Evolutionary conservation across 805 yeast species (phyloP).

Genomic region (Candida piceae): DNA sequence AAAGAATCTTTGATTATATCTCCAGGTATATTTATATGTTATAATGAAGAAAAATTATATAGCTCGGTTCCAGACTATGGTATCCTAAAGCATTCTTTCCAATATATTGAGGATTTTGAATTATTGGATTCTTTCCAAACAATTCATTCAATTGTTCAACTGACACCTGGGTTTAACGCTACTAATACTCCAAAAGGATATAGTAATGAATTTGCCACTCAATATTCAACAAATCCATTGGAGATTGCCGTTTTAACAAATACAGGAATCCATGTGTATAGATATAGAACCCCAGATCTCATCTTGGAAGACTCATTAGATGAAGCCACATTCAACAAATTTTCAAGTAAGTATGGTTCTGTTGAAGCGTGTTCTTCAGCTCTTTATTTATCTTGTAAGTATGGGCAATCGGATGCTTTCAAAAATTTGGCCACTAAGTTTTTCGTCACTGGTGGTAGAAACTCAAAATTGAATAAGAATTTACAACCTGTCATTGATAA

Average conservation of each 20-base stretch:
- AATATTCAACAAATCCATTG: conserved; percentile 61
- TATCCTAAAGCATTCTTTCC: conserved; percentile 63
- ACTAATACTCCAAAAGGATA: conserved; percentile 74
- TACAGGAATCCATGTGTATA: conserved; percentile 70
- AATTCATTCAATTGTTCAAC: conserved; percentile 68
- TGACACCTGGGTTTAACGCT: conserved; percentile 68
- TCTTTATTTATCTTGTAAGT: conserved; percentile 74
- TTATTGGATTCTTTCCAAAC: conserved; percentile 49
- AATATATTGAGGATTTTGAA: conserved; percentile 77
- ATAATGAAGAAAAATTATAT: conserved; percentile 46
- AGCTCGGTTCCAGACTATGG: conserved; percentile 85
- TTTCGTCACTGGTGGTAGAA: conserved; percentile 50
- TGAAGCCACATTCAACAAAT: conserved; percentile 61
- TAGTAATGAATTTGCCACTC: conserved; percentile 83
- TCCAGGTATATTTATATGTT: conserved; percentile 83
- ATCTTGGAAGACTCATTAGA: conserved; percentile 61
- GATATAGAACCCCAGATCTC: conserved; percentile 75
- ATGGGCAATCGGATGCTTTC: conserved; percentile 49
- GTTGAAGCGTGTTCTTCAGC: conserved; percentile 90
- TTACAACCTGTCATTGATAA: conserved; percentile 49
- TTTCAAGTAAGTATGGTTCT: conserved; percentile 74
- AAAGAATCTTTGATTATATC: conserved; percentile 59
- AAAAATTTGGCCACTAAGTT: conserved; percentile 45
- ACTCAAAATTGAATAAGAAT: conserved; percentile 37
- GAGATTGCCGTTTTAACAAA: conserved; percentile 80